Base-by-base conservation (phyloP, 2,329 filamentous ascomycete species). In the Penicillium sp. region DNA sequence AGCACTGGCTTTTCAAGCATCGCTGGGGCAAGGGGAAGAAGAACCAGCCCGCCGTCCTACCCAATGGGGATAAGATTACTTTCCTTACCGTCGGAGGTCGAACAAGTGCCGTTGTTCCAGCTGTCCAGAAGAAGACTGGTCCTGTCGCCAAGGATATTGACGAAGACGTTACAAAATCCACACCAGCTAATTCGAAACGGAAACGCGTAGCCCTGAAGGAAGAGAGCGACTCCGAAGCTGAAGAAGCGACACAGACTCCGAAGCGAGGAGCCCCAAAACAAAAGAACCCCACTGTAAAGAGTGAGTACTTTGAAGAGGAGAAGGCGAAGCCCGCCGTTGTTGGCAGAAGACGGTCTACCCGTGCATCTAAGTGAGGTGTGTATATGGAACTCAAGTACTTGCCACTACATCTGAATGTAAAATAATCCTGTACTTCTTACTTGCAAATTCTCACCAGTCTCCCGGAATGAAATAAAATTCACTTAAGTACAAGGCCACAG, bases 21-120 rank as follows among this genome's bases (percentile, higher is more conserved):
- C 85, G 92, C 26, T 97, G 94, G 94, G 85, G 87, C 13, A 96
- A 97, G 69, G 90, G 90, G 20, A 91, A 90, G 69, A 92, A 93
- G 69, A 83, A 82, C 31, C 81, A 84, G 1, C 75, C 81, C 0
- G 84, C 82, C 5, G 82, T 81, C 47, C 75, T 97, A 29, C 93
- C 93, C 0, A 95, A 85, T 61, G 94, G 94, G 0, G 88, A 92
- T 61, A 92, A 89, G 73, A 87, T 97, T 44, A 85, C 86, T 0
- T 94, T 93, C 68, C 75, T 97, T 47, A 97, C 89, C 0, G 93
- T 97, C 0, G 93, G 93, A 0, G 92, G 93, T 2, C 81, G 94
- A 44, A 97, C 94, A 4, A 96, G 90, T 68, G 96, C 92, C 46
- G 88, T 93, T 50, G 91, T 95, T 0, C 92, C 92, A 0, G 85